Conservation (phyloP, 2,329 filamentous ascomycete genomes). For the Fusarium sp. region DNA sequence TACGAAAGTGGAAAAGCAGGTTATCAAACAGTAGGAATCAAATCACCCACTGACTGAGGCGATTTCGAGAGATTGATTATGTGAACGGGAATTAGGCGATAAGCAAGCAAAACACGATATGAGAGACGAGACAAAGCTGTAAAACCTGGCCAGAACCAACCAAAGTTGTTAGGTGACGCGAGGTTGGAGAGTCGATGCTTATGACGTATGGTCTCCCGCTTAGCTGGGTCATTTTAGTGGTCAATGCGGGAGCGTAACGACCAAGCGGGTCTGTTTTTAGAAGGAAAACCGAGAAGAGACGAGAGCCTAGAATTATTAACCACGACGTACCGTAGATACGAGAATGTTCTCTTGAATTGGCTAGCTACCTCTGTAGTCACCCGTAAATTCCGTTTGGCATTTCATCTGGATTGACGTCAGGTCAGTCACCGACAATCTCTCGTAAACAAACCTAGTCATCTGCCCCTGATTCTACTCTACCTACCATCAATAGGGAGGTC, state of each 20-base stretch:
- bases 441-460: background rate
- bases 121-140: background rate
- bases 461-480: background rate
- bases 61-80: constrained; percentile 1
- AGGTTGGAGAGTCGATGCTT: background rate
- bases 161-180: constrained; percentile 16
- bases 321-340: constrained; percentile 1
- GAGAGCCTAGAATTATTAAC: background rate
- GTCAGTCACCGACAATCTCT: background rate
- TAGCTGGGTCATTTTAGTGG: background rate
- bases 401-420: constrained; percentile 39
- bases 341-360: constrained; percentile 16
- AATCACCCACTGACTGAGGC: background rate
- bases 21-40: constrained; percentile 6
- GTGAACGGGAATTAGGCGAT: constrained; percentile 16
- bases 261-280: constrained; percentile 3
- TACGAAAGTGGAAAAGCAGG: constrained; percentile 8
- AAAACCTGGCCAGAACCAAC: constrained; percentile 26
- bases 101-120: constrained; percentile 8
- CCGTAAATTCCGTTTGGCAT: constrained; percentile 30
- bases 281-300: background rate
- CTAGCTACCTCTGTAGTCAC: background rate
- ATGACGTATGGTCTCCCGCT: constrained; percentile 28
- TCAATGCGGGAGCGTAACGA: constrained; percentile 13
- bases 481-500: background rate